Conservation (phyloP, 305 asterid genomes). For the Solanum hybrid region DNA sequence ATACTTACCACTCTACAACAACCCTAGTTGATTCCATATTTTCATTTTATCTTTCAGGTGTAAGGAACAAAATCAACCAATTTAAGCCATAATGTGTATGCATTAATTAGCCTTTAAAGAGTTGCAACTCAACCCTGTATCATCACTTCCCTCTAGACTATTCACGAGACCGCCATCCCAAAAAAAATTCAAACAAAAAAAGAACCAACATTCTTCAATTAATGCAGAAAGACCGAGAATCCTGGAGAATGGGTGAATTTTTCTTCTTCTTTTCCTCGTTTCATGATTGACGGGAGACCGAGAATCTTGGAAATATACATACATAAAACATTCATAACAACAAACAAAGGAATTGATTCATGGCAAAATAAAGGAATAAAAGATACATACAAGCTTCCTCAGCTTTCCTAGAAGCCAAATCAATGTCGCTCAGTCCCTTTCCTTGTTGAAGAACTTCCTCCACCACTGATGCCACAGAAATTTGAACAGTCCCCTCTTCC, state of each 20-base stretch:
- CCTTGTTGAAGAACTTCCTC: constrained; percentile 68
- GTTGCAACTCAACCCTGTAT: background rate
- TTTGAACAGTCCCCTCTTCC: constrained; percentile 48
- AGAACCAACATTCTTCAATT: too few species aligned
- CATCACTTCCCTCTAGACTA: background rate
- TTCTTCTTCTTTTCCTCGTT: background rate
- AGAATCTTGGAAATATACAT: background rate
- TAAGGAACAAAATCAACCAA: background rate
- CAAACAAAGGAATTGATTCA: background rate
- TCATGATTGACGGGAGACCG: background rate
- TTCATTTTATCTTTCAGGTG: background rate
- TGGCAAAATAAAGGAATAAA: background rate
- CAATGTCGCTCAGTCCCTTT: constrained; percentile 43
- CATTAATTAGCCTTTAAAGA: background rate
- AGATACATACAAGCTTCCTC: constrained; percentile 68
- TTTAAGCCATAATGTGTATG: background rate
- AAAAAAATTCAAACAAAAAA: background rate
- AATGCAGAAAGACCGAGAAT: background rate
- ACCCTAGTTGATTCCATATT: background rate
- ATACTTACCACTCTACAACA: background rate
- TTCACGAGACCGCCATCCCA: background rate
- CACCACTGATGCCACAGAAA: constrained; percentile 50
- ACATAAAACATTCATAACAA: background rate
- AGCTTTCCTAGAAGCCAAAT: constrained; percentile 67
- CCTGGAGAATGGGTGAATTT: background rate